Percentiles rank a stretch among this genome's conserved stretches.
Conservation (phyloP, 2,329 filamentous ascomycete genomes). For the Colletotrichum aenigma region DNA sequence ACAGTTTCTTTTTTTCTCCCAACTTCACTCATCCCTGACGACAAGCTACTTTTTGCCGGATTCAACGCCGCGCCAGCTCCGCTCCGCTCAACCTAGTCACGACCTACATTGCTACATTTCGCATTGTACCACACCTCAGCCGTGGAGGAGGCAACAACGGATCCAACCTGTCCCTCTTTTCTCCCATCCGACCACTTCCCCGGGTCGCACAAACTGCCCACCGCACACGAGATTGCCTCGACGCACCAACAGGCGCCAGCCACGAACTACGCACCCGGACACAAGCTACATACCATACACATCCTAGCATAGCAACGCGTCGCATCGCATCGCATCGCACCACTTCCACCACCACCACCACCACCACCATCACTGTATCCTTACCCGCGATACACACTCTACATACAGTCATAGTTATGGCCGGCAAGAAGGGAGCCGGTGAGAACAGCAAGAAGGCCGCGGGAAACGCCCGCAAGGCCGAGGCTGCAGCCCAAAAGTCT, state of each 20-base stretch:
- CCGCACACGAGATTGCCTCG: not conserved
- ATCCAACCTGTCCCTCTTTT: not conserved
- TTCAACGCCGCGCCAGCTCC: not conserved
- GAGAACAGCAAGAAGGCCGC: constrained; percentile 89
- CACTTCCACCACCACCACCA: not conserved
- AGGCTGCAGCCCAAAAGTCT: constrained; percentile 80
- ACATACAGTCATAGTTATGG: constrained; percentile 55
- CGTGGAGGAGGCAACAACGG: constrained; percentile 16
- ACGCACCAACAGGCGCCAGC: constrained; percentile 10
- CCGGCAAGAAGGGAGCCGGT: constrained; percentile 67
- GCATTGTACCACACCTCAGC: not conserved
- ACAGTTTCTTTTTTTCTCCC: not conserved
- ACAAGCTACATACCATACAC: not conserved
- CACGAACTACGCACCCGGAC: constrained; percentile 7
- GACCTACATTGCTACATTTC: not conserved
- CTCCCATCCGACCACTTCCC: not conserved
- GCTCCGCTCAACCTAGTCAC: not conserved
- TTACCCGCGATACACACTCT: not conserved
- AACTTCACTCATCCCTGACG: not conserved
- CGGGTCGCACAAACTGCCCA: constrained; percentile 4
- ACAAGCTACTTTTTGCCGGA: not conserved
- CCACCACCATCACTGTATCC: not conserved
- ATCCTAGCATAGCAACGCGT: not conserved
- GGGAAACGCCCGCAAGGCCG: constrained; percentile 91
- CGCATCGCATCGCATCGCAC: constrained; percentile 13